Conservation (phyloP, 2,329 filamentous ascomycete species). For the Cytospora schulzeri region DNA sequence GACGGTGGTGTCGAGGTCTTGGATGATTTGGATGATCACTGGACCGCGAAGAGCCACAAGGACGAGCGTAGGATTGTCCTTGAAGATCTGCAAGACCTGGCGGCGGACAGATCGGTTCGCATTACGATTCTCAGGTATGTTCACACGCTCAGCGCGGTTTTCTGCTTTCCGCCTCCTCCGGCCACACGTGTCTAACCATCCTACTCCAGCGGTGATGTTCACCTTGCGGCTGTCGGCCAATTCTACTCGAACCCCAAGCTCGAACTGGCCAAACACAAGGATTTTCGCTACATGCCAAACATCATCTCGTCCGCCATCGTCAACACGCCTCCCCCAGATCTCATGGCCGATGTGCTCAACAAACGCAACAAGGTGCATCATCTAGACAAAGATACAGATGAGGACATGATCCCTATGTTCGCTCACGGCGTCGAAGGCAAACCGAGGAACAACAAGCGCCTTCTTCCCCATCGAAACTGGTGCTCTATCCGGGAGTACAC, state of each 20-base stretch:
- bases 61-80: slow-evolving; percentile 83
- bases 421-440: slow-evolving; percentile 86
- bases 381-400: slow-evolving; percentile 77
- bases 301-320: slow-evolving; percentile 92
- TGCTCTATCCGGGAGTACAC: slow-evolving; percentile 86
- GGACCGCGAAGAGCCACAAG: slow-evolving; percentile 96
- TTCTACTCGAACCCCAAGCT: slow-evolving; percentile 93
- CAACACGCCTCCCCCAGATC: slow-evolving; percentile 84
- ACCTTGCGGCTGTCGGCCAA: slow-evolving; percentile 87
- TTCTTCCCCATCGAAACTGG: slow-evolving; percentile 92
- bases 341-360: slow-evolving; percentile 90
- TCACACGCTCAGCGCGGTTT: neutral
- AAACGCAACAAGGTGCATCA: slow-evolving; percentile 84
- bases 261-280: slow-evolving; percentile 77
- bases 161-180: neutral
- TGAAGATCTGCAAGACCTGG: slow-evolving; percentile 89
- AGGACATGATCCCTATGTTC: slow-evolving; percentile 96
- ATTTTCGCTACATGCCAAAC: slow-evolving; percentile 97
- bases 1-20: slow-evolving; percentile 90
- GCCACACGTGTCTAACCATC: slow-evolving; percentile 6
- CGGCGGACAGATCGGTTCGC: slow-evolving; percentile 87
- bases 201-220: slow-evolving; percentile 76
- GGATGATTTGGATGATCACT: slow-evolving; percentile 93
- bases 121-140: slow-evolving; percentile 79
- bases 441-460: slow-evolving; percentile 83